phyloP scores from a whole-genome alignment of 169 alveolate genomes.

The Cryptosporidium parvum region DNA sequence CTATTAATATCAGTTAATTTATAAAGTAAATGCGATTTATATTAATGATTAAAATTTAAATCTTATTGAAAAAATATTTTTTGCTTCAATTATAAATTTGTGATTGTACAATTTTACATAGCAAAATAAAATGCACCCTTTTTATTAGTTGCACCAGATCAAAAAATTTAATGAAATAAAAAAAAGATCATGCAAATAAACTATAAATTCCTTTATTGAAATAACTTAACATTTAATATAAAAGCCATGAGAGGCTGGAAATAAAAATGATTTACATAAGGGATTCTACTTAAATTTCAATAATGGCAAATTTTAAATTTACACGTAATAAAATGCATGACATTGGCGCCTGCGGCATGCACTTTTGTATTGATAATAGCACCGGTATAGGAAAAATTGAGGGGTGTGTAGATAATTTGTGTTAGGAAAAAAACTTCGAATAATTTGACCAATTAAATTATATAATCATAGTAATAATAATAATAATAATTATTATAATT shows the following conservation, averaged over 20 bases:
- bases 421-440: not conserved
- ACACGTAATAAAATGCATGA: constrained; percentile 46
- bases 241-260: not conserved
- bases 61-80: not conserved
- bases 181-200: not conserved
- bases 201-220: not conserved
- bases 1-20: not conserved
- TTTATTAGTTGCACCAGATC: not conserved
- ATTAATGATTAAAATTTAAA: not conserved
- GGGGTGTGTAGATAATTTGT: not conserved
- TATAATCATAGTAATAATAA: not conserved
- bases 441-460: constrained; percentile 1
- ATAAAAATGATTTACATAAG: not conserved
- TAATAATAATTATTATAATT: not conserved
- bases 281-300: not conserved
- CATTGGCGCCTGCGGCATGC: constrained; percentile 72
- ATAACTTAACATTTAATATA: not conserved
- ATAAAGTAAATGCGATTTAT: not conserved
- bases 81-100: too few species aligned
- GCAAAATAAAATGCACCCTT: not conserved
- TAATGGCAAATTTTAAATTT: not conserved
- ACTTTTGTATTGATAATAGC: constrained; percentile 3
- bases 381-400: not conserved
- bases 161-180: not conserved
- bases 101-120: not conserved